Evolutionary conservation across 1,139 yeast genomes (phyloP).

Genomic region (Yamadazyma blattariae): DNA sequence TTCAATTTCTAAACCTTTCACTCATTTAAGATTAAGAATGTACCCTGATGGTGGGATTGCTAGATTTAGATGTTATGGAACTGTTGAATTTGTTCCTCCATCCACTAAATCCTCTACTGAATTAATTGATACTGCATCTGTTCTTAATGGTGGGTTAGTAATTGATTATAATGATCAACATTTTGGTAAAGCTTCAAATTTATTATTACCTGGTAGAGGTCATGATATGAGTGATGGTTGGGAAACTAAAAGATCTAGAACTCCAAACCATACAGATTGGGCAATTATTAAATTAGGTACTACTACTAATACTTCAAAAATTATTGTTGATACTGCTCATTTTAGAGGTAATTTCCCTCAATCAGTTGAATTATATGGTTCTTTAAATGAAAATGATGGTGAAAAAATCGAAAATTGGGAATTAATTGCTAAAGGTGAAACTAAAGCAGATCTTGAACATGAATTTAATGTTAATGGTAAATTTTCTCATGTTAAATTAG

Average conservation of each 20-base stretch:
- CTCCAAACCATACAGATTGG: slow-evolving; percentile 87
- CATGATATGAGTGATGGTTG: slow-evolving; percentile 97
- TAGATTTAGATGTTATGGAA: slow-evolving; percentile 83
- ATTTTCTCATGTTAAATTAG: slow-evolving; percentile 49
- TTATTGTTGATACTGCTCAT: slow-evolving; percentile 87
- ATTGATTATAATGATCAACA: slow-evolving; percentile 84
- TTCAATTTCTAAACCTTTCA: slow-evolving; percentile 58
- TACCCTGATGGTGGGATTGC: slow-evolving; percentile 98
- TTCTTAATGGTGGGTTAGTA: slow-evolving; percentile 86
- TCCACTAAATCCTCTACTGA: slow-evolving; percentile 27
- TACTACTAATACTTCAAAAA: slow-evolving; percentile 49
- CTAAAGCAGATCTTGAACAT: slow-evolving; percentile 82
- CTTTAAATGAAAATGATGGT: slow-evolving; percentile 25
- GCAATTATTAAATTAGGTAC: slow-evolving; percentile 78
- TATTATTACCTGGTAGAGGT: slow-evolving; percentile 90
- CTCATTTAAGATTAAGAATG: slow-evolving; percentile 83
- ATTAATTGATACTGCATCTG: slow-evolving; percentile 74
- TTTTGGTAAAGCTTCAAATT: slow-evolving; percentile 86
- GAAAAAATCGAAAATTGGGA: slow-evolving; percentile 68
- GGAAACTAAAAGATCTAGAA: slow-evolving; percentile 93
- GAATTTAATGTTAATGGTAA: slow-evolving; percentile 43
- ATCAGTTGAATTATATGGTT: slow-evolving; percentile 60
- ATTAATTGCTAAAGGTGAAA: slow-evolving; percentile 57
- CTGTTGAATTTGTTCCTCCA: slow-evolving; percentile 53
- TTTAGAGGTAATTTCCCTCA: slow-evolving; percentile 94